These are phyloP conservation scores for Ustilago bromivora DNA, from an alignment of 1,284 basidiomycete species.

Conservation along the genomic window DNA sequence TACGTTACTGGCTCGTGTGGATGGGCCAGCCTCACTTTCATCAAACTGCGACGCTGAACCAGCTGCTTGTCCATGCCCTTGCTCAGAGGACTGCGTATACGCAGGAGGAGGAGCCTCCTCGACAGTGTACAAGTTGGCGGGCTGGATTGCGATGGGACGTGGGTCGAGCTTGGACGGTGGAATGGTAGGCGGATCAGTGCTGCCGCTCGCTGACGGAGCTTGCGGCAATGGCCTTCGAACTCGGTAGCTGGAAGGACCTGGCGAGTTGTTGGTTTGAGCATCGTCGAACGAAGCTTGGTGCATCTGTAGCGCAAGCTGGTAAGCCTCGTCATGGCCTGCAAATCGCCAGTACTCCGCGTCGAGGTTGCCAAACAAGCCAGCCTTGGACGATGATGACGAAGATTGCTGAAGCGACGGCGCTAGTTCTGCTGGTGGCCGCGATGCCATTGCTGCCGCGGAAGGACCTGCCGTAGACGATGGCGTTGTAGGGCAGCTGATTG, in stretches of 20 bases:
- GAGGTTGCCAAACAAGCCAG: conserved; percentile 4
- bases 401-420: background rate
- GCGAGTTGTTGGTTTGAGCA: background rate
- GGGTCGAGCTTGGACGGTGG: conserved; percentile 7
- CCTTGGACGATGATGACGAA: background rate
- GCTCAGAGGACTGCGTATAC: conserved; percentile 10
- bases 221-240: conserved; percentile 29
- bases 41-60: background rate
- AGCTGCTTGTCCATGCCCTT: background rate
- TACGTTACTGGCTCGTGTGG: background rate
- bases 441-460: conserved; percentile 5
- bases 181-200: background rate
- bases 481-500: background rate
- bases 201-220: conserved; percentile 9
- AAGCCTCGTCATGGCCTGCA: conserved; percentile 46
- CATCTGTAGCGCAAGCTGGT: conserved; percentile 44
- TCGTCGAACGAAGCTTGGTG: conserved; percentile 24
- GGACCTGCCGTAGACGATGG: background rate
- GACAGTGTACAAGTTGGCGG: conserved; percentile 2
- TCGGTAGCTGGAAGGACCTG: background rate
- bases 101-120: conserved; percentile 35
- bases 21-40: conserved; percentile 11
- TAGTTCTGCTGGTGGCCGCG: background rate
- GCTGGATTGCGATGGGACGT: background rate
- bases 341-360: conserved; percentile 50